Percentiles rank a stretch among this genome's conserved stretches.
These are phyloP conservation scores for Austroboletus eburneus DNA, from an alignment of 768 basidiomycete genomes.

Conservation along the genomic window DNA sequence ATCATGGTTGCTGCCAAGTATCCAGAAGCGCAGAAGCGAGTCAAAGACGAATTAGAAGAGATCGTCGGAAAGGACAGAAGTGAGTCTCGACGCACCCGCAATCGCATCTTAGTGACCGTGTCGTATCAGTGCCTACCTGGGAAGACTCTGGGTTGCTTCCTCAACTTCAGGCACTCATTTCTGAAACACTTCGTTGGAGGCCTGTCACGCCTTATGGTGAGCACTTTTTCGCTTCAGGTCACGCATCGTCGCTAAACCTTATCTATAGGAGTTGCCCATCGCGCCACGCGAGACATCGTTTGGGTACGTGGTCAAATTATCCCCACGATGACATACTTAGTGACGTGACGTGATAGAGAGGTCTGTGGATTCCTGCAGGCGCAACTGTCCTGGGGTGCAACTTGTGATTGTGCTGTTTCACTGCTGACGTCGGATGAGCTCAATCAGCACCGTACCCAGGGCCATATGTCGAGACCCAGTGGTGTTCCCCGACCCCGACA, in stretches of 20 bases:
- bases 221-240: no score
- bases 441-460: not conserved
- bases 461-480: not conserved
- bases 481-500: not conserved
- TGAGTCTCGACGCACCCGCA: not conserved
- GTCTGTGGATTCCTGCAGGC: conserved; percentile 19
- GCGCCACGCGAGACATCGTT: conserved; percentile 56
- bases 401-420: conserved; percentile 7
- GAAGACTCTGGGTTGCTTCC: conserved; percentile 31
- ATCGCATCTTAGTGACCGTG: not conserved
- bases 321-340: no score
- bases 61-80: conserved; percentile 42
- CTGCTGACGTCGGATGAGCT: not conserved
- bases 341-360: conserved; percentile 10
- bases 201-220: no score
- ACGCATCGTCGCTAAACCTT: no score
- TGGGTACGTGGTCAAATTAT: conserved; percentile 38
- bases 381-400: conserved; percentile 20
- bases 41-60: conserved; percentile 51
- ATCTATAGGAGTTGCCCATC: conserved; percentile 50
- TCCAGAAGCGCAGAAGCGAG: conserved; percentile 45
- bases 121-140: conserved; percentile 32
- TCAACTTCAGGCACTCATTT: conserved; percentile 33
- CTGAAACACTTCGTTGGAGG: conserved; percentile 36
- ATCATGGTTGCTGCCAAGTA: conserved; percentile 53